Evolutionary conservation across 129 eudicot species (phyloP).

Genomic region (Lactuca saligna): DNA sequence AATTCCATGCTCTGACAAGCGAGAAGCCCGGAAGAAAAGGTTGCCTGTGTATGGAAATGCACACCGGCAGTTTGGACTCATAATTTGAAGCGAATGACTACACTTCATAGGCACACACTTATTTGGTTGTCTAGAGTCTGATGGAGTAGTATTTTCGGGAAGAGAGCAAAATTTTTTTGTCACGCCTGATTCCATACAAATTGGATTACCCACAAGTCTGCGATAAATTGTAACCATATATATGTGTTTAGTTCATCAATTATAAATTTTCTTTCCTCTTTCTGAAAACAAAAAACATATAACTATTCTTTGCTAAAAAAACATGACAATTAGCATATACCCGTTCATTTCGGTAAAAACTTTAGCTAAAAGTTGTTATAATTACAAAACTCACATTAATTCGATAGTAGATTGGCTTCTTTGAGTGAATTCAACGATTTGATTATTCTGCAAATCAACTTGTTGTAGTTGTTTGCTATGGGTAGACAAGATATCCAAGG

Average conservation of each 20-base stretch:
- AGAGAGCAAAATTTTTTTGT: slow-evolving; percentile 34
- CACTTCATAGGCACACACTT: slow-evolving; percentile 46
- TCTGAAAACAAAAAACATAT: too few relatives aligned
- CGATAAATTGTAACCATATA: not conserved
- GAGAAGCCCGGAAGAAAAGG: slow-evolving; percentile 60
- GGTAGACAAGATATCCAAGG: slow-evolving; percentile 51
- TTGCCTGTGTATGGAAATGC: slow-evolving; percentile 64
- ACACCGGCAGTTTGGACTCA: slow-evolving; percentile 61
- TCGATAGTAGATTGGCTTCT: slow-evolving; percentile 16
- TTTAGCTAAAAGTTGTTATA: not conserved
- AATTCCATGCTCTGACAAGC: slow-evolving; percentile 59
- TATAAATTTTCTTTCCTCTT: not conserved
- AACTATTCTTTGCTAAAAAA: too few relatives aligned
- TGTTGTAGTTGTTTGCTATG: slow-evolving; percentile 57
- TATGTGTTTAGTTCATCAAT: not conserved
- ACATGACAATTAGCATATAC: too few relatives aligned
- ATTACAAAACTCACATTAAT: slow-evolving; percentile 40
- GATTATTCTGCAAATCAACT: slow-evolving; percentile 71
- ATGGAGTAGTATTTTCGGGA: slow-evolving; percentile 21
- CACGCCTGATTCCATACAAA: slow-evolving; percentile 46
- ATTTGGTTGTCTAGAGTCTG: slow-evolving; percentile 36
- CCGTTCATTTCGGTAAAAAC: too few relatives aligned
- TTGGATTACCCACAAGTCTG: slow-evolving; percentile 66
- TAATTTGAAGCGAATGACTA: slow-evolving; percentile 32
- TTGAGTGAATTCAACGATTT: slow-evolving; percentile 20